Evolutionary conservation across 2,329 filamentous ascomycete genomes (phyloP), one percentile per base, ranked within the genome.

Genomic region (Ophioceras dolichostomum): DNA sequence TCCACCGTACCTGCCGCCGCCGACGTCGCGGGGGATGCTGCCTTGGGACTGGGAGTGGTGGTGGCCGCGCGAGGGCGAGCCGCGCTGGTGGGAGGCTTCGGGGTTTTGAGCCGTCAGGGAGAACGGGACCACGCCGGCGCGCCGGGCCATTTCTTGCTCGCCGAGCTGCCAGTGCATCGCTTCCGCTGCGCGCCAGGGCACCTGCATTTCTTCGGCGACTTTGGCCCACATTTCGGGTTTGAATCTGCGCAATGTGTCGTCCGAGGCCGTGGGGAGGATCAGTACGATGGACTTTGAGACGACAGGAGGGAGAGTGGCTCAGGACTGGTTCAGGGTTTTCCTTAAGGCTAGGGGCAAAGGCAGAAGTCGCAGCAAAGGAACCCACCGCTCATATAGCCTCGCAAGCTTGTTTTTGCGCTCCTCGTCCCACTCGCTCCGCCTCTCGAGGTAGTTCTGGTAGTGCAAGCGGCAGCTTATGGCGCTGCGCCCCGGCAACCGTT

Each of bases 111-210:
- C 68, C 12, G 78, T 76, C 21, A 85, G 64, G 3, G 79, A 76
- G 59, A 95, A 95, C 2, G 89, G 86, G 7, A 83, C 79, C 27
- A 91, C 86, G 32, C 91, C 91, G 30, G 89, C 89, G 41, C 89
- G 80, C 43, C 83, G 76, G 34, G 88, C 88, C 86, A 98, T 96
- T 50, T 96, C 91, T 48, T 79, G 68, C 56, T 94, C 86, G 44
- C 89, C 89, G 39, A 98, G 69, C 53, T 94, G 83, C 89, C 91
- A 98, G 60, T 96, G 91, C 88, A 95, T 95, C 4, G 86, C 88
- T 61, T 98, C 89, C 34, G 85, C 89, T 14, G 91, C 87, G 51
- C 91, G 75, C 89, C 89, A 96, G 26, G 89, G 91, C 40, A 95
- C 80, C 21, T 79, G 79, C 79, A 98, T 89, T 59, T 96, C 89